Conservation (phyloP, 345 rosid genomes). For the Moricandia arvensis region DNA sequence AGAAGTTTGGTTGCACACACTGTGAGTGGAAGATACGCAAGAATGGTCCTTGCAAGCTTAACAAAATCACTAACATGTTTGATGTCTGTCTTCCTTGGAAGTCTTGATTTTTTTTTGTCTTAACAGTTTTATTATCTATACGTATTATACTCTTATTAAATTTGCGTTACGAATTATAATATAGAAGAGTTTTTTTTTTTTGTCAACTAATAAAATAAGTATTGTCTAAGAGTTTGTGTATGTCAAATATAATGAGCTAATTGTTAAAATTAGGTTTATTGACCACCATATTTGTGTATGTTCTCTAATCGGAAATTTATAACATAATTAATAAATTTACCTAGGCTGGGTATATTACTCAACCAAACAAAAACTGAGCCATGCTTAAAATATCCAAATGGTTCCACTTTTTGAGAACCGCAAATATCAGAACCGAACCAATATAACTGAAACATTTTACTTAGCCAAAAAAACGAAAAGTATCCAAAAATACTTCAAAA, state of each 20-base stretch:
- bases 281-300: not conserved
- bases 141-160: not conserved
- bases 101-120: not conserved
- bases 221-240: not conserved
- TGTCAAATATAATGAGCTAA: not conserved
- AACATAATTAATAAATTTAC: no score
- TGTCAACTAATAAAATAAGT: not conserved
- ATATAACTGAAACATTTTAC: no score
- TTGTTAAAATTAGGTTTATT: not conserved
- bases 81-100: slow-evolving; percentile 9
- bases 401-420: not conserved
- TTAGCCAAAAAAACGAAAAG: no score
- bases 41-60: slow-evolving; percentile 11
- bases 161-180: not conserved
- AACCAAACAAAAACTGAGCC: not conserved
- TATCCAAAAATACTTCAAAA: no score
- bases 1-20: not conserved
- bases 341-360: not conserved
- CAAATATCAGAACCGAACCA: not conserved
- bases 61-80: not conserved
- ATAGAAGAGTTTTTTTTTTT: not conserved
- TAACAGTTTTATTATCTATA: not conserved
- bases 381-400: not conserved
- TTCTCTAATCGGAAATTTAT: not conserved
- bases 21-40: slow-evolving; percentile 12